Conservation (phyloP, 2,329 filamentous ascomycete species). For the Trichocomaceae sp. region DNA sequence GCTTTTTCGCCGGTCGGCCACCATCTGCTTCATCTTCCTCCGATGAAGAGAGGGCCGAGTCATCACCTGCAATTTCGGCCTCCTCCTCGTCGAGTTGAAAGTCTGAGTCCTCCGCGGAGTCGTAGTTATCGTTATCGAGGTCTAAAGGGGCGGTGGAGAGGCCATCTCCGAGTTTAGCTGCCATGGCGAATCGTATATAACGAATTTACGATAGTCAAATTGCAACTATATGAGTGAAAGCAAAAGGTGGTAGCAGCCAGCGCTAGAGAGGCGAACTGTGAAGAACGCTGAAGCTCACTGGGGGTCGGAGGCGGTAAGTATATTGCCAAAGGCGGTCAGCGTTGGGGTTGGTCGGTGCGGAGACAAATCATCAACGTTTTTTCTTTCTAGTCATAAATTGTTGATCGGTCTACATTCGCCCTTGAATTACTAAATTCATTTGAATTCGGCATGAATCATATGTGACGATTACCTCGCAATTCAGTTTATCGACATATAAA, state of each 20-base stretch:
- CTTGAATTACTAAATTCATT: background rate
- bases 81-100: constrained; percentile 27
- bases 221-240: background rate
- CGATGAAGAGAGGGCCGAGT: constrained; percentile 28
- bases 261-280: background rate
- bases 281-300: background rate
- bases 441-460: background rate
- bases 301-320: background rate
- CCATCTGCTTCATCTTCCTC: constrained; percentile 21
- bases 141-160: constrained; percentile 16
- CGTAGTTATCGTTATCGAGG: constrained; percentile 28
- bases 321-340: constrained; percentile 13
- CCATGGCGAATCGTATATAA: background rate
- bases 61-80: constrained; percentile 25
- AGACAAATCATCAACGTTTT: background rate
- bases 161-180: background rate
- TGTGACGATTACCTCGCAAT: background rate
- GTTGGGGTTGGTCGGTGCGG: too few relatives aligned
- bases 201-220: background rate
- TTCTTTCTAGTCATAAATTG: background rate
- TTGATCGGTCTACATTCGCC: background rate
- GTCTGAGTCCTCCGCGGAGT: constrained; percentile 44
- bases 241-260: background rate
- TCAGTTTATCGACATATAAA: background rate
- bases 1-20: constrained; percentile 30